phyloP scores from a whole-genome alignment of 495 filamentous ascomycete species.

The Penicillium daleae region DNA sequence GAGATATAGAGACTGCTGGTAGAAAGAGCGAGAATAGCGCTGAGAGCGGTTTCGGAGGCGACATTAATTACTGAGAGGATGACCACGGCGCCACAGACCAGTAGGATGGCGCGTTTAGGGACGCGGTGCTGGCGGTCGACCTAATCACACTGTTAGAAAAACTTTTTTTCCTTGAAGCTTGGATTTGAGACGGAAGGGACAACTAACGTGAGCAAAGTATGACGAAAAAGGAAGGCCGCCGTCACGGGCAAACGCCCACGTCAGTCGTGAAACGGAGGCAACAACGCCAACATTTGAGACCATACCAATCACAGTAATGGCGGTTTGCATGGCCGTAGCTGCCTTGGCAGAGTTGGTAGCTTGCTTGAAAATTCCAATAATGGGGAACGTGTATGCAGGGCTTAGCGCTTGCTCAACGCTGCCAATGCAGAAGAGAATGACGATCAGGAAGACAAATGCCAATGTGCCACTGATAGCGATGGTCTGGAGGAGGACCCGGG shows the following conservation, averaged over 20 bases:
- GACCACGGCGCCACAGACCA: slow-evolving; percentile 36
- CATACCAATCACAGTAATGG: slow-evolving; percentile 26
- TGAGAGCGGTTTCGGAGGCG: slow-evolving; percentile 48
- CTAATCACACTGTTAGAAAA: slow-evolving; percentile 10
- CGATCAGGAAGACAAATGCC: slow-evolving; percentile 41
- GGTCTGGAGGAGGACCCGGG: slow-evolving; percentile 36
- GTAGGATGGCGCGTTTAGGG: slow-evolving; percentile 39
- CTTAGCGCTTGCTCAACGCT: slow-evolving; percentile 37
- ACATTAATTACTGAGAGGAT: slow-evolving; percentile 56
- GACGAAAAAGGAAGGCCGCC: slow-evolving; percentile 50
- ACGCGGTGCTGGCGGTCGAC: slow-evolving; percentile 23
- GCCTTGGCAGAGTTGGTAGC: slow-evolving; percentile 30
- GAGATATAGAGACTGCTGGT: slow-evolving; percentile 50
- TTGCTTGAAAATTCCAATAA: slow-evolving; percentile 35
- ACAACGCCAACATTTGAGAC: slow-evolving; percentile 28
- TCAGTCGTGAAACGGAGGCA: slow-evolving; percentile 54
- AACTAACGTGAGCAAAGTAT: slow-evolving; percentile 48
- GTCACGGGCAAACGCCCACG: slow-evolving; percentile 63
- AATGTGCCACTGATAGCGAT: slow-evolving; percentile 43
- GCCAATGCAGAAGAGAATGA: slow-evolving; percentile 44
- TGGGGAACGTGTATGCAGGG: slow-evolving; percentile 28
- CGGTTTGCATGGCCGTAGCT: slow-evolving; percentile 30
- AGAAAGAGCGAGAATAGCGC: slow-evolving; percentile 52
- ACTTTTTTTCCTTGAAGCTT: slow-evolving; percentile 5
- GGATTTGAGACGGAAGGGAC: slow-evolving; percentile 36